Percentiles rank a stretch among this genome's conserved stretches.
These are phyloP conservation scores for Talaromyces borbonicus DNA, from an alignment of 495 filamentous ascomycete genomes.

Conservation along the genomic window DNA sequence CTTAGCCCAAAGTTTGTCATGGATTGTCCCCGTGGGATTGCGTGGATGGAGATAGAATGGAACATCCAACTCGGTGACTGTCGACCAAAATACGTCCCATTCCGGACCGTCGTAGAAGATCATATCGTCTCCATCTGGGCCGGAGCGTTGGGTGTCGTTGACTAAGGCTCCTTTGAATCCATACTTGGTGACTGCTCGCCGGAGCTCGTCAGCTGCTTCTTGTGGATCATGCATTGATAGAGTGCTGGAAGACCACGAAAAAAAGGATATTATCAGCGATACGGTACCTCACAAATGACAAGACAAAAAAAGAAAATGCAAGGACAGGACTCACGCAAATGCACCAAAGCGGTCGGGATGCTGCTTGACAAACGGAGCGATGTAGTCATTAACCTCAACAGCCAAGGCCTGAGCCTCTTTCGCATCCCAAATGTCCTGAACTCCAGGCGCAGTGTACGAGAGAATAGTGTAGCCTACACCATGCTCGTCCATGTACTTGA, in stretches of 20 bases:
- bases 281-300: background rate
- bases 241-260: constrained; percentile 14
- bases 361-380: constrained; percentile 39
- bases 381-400: constrained; percentile 47
- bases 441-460: constrained; percentile 45
- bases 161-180: constrained; percentile 51
- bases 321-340: constrained; percentile 30
- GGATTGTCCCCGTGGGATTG: constrained; percentile 37
- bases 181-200: constrained; percentile 42
- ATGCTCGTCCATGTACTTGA: constrained; percentile 44
- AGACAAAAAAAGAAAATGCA: background rate
- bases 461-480: constrained; percentile 54
- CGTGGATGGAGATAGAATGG: constrained; percentile 55
- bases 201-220: constrained; percentile 45
- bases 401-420: constrained; percentile 36
- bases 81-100: constrained; percentile 50
- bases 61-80: constrained; percentile 47
- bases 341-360: constrained; percentile 46
- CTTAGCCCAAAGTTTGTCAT: constrained; percentile 40
- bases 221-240: constrained; percentile 46
- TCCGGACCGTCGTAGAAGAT: constrained; percentile 49
- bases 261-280: constrained; percentile 7
- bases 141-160: constrained; percentile 46
- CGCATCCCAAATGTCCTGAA: constrained; percentile 45
- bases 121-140: constrained; percentile 41